Base-by-base conservation (phyloP, 2,329 filamentous ascomycete species). In the Epichloe hybrida region DNA sequence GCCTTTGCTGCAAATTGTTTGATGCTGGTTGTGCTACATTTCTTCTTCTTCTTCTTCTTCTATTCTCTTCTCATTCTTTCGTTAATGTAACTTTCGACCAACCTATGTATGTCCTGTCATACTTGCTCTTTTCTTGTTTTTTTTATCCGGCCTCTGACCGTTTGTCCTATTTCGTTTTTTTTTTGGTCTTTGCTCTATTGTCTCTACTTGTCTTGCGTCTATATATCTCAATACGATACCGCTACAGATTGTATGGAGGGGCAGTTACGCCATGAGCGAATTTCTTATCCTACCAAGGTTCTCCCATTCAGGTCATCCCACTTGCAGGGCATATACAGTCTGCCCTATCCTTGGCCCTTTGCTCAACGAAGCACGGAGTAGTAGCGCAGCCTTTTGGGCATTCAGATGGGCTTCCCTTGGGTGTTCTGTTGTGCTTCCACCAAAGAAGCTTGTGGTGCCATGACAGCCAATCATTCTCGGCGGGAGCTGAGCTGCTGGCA, bases 401-500 rank as follows among this genome's bases (percentile, higher is more conserved):
- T 31, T 31, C 9, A 1, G 8, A 31, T 31, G 27, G 3, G 27
- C 27, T 31, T 31, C 27, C 27, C 27, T 31, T 31, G 8, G 27
- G 27, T 9, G 27, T 9, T 31, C 8, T 31, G 3, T 31, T 9
- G 3, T 31, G 27, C 27, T 31, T 31, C 27, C 27, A 31, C 27
- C 27, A 8, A 31, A 8, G 8, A 31, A 9, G 27, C 12, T 7
- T 37, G 36, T 46, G 38, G 43, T 50, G 43, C 37, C 35, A 41
- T 43, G 2, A 20, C 27, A 47, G 50, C 50, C 50, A 51, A 48
- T 51, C 50, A 23, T 48, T 39, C 36, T 21, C 9, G 21, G 27
- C 23, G 12, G 46, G n/a, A 17, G 38, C 39, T 37, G 31, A 43
- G 31, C 15, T 7, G 15, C 36, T 51, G 45, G 35, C 31, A 51